phyloP scores from a whole-genome alignment of 768 basidiomycete genomes.

The Neoboletus subvelutipes region DNA sequence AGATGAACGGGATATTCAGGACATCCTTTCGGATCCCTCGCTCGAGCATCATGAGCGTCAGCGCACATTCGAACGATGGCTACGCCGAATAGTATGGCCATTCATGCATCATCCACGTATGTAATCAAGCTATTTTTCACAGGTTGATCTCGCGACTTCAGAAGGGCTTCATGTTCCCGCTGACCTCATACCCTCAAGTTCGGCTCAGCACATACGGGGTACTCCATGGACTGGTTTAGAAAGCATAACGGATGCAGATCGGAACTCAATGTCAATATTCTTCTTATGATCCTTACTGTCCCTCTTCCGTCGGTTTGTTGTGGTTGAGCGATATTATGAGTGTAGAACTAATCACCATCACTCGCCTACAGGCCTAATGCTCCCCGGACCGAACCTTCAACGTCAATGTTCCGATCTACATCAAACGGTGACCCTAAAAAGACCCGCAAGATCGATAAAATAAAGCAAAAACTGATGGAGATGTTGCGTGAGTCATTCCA shows the following conservation, averaged over 20 bases:
- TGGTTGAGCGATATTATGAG: background rate
- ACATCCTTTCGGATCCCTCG: background rate
- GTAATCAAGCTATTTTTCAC: background rate
- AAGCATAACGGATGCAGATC: no score
- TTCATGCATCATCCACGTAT: no score
- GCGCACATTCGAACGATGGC: background rate
- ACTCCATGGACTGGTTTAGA: background rate
- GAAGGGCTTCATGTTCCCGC: background rate
- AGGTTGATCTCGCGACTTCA: background rate
- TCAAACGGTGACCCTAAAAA: background rate
- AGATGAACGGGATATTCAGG: background rate
- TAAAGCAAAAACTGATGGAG: background rate
- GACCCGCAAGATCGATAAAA: background rate
- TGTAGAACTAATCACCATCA: background rate
- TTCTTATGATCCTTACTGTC: background rate
- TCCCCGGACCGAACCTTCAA: background rate
- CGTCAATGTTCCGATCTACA: background rate
- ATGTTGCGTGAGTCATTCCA: constrained; percentile 11
- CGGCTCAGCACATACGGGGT: background rate
- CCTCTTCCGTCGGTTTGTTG: background rate
- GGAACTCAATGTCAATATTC: background rate
- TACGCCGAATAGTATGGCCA: background rate
- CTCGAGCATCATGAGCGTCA: background rate
- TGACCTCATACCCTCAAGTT: background rate
- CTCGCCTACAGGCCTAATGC: background rate